These are phyloP conservation scores for Pichia sp. DNA, from an alignment of 1,139 yeast species.

Conservation along the genomic window DNA sequence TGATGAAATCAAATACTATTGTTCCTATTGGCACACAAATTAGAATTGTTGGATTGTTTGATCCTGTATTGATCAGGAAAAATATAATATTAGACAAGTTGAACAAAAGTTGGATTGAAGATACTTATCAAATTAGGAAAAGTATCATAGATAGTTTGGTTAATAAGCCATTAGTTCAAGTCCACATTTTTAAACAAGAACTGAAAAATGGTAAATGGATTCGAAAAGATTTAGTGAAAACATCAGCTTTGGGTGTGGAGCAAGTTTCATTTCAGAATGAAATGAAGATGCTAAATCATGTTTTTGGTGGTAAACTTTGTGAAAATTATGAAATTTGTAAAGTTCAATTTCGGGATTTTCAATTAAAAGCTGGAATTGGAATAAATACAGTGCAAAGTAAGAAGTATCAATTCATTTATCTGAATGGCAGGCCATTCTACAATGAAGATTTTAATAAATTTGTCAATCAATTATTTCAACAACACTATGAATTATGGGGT, in stretches of 20 bases:
- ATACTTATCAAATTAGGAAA: conserved; percentile 33
- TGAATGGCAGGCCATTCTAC: conserved; percentile 38
- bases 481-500: conserved; percentile 13
- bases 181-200: conserved; percentile 24
- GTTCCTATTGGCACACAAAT: conserved; percentile 45
- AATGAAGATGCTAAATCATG: conserved; percentile 16
- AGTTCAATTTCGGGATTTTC: conserved; percentile 17
- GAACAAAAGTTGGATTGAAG: conserved; percentile 23
- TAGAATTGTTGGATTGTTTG: conserved; percentile 42
- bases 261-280: conserved; percentile 8
- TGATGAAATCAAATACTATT: not conserved
- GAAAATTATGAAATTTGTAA: conserved; percentile 19
- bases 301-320: conserved; percentile 21
- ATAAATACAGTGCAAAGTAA: conserved; percentile 30
- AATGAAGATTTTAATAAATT: conserved; percentile 24
- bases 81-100: conserved; percentile 21
- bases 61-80: conserved; percentile 53
- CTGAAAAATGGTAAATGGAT: conserved; percentile 12
- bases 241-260: not conserved
- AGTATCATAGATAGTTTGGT: conserved; percentile 33
- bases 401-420: conserved; percentile 39
- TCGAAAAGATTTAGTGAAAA: not conserved
- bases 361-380: conserved; percentile 31
- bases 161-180: conserved; percentile 26
- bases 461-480: conserved; percentile 26